Conservation (phyloP, 2,329 filamentous ascomycete genomes). For the Colletotrichum melonis region DNA sequence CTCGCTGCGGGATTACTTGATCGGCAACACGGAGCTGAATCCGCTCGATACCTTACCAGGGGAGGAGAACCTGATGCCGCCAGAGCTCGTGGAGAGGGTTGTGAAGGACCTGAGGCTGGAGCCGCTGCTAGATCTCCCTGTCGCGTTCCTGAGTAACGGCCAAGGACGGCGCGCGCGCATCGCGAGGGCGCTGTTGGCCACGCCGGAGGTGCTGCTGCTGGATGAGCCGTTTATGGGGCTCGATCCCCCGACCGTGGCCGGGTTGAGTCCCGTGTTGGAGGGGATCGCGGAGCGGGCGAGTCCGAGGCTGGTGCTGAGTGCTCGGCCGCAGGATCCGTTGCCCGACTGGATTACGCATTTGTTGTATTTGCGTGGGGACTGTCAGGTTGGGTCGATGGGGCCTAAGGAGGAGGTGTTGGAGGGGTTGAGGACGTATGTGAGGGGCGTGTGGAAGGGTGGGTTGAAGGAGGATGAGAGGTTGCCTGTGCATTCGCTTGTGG, state of each 20-base stretch:
- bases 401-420: constrained; percentile 71
- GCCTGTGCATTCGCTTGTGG: constrained; percentile 59
- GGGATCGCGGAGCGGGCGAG: constrained; percentile 72
- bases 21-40: constrained; percentile 87
- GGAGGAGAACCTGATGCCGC: constrained; percentile 60
- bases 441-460: constrained; percentile 56
- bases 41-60: constrained; percentile 62
- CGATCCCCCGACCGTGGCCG: constrained; percentile 82
- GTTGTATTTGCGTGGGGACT: constrained; percentile 75
- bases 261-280: constrained; percentile 77
- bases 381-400: constrained; percentile 74
- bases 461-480: constrained; percentile 59
- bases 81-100: constrained; percentile 68
- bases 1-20: constrained; percentile 82
- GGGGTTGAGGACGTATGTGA: constrained; percentile 60
- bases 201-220: constrained; percentile 84
- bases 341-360: constrained; percentile 93
- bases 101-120: constrained; percentile 76
- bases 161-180: constrained; percentile 90
- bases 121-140: constrained; percentile 80
- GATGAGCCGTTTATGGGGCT: constrained; percentile 98
- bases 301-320: constrained; percentile 80
- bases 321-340: constrained; percentile 86
- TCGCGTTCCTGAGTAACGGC: constrained; percentile 92
- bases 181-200: constrained; percentile 82